Base-by-base conservation (phyloP, 2,329 filamentous ascomycete genomes). In the Aspergillus sp. region DNA sequence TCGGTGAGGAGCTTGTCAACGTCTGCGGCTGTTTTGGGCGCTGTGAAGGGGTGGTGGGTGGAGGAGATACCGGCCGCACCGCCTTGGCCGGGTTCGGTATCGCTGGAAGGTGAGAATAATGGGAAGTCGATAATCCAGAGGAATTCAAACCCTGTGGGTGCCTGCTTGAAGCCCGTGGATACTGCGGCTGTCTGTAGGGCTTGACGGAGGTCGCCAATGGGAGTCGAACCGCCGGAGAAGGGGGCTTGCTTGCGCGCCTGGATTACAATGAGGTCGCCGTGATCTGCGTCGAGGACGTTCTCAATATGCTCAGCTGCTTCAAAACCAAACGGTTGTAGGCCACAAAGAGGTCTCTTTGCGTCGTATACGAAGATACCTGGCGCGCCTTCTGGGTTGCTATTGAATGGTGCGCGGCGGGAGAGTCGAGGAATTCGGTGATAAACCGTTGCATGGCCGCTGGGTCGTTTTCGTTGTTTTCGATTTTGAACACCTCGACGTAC, bases 1-100 rank as follows among this genome's bases (percentile, higher is more conserved):
- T 89, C 76, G 0, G 76, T 82, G 34, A 82, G 73, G 1, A 97
- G 79, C 0, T 88, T 68, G 35, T 88, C 83, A 10, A 94, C 78
- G 61, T 97, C 90, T 4, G 73, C 71, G 0, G 76, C 66, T 0
- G 80, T 80, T 33, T 86, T 80, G 0, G 93, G 93, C 0, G 93
- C 87, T 0, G 93, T 98, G 68, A 98, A 98, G 0, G 93, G 93
- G 64, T 98, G 93, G 61, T 98, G 93, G 0, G 90, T 95, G 1
- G 91, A 83, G 7, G 84, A 81, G 58, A 97, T 82, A 4, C 90
- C 89, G 0, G 89, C 81, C 1, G 74, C 67, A 12, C 89, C 89
- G 45, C 87, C 88, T 69, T 97, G 90, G 2, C 88, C 88, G 0
- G 86, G 86, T 41, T 86, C 72, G 8, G 77, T 73, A 44, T 77